Conservation (phyloP, 2,329 filamentous ascomycete genomes). For the Nemania abortiva region DNA sequence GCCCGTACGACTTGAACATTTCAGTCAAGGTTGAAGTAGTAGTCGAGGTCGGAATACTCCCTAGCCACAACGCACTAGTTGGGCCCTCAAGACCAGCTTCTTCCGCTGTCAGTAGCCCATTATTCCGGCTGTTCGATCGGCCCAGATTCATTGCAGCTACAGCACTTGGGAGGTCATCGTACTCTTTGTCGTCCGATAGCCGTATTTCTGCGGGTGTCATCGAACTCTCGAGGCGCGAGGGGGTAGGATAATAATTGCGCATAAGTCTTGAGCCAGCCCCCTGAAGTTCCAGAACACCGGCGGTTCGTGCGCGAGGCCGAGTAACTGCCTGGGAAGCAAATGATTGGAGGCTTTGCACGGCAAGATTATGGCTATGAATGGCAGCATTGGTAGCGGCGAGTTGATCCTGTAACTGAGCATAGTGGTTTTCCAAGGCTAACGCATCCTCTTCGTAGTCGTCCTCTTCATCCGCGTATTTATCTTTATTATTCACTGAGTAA, state of each 20-base stretch:
- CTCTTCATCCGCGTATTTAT: constrained; percentile 93
- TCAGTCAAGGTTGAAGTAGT: constrained; percentile 94
- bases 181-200: constrained; percentile 80
- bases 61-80: constrained; percentile 94
- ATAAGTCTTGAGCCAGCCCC: constrained; percentile 75
- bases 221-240: constrained; percentile 77
- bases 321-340: constrained; percentile 87
- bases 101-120: constrained; percentile 77
- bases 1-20: constrained; percentile 94
- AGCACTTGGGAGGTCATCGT: constrained; percentile 82
- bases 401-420: constrained; percentile 71
- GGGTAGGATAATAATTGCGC: constrained; percentile 81
- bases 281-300: constrained; percentile 81
- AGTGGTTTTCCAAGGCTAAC: constrained; percentile 66
- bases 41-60: constrained; percentile 96
- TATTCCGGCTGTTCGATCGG: constrained; percentile 73
- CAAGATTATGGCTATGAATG: constrained; percentile 92
- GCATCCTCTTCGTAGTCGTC: constrained; percentile 79
- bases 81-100: constrained; percentile 88
- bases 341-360: constrained; percentile 77
- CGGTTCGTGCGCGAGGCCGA: constrained; percentile 89
- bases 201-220: constrained; percentile 81
- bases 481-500: constrained; percentile 98
- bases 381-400: constrained; percentile 73
- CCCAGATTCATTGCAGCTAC: constrained; percentile 84